Evolutionary conservation across 306 rosid species (phyloP).

Genomic region (Lablab purpureus): DNA sequence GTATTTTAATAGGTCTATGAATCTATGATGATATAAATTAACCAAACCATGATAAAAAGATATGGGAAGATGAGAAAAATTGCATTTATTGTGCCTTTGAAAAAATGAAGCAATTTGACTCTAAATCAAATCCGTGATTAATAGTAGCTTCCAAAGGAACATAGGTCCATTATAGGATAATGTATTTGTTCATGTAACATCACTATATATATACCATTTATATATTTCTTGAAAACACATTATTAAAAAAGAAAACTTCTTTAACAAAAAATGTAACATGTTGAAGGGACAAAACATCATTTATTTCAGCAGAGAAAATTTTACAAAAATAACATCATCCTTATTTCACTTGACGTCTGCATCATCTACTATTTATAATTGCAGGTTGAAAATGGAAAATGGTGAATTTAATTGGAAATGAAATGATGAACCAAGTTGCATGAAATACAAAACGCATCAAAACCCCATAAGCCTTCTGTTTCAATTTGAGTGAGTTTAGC

Average conservation of each 20-base stretch:
- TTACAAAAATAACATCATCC: not conserved
- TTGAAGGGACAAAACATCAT: not conserved
- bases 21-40: no score
- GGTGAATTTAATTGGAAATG: not conserved
- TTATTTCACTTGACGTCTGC: not conserved
- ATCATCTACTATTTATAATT: not conserved
- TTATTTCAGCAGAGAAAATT: not conserved
- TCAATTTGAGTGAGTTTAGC: not conserved
- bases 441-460: conserved; percentile 2
- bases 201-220: not conserved
- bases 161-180: no score
- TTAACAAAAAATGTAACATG: not conserved
- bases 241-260: not conserved
- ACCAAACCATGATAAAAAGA: no score
- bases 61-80: no score
- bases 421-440: not conserved
- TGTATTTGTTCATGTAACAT: no score
- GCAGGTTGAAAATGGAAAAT: not conserved
- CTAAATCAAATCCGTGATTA: no score
- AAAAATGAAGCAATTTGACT: no score
- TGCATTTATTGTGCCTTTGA: no score
- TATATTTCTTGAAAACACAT: not conserved
- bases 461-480: not conserved
- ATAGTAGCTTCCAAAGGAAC: no score
- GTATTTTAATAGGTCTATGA: no score